phyloP scores from a whole-genome alignment of 2,329 filamentous ascomycete genomes.

The Herpotrichia juniperi region DNA sequence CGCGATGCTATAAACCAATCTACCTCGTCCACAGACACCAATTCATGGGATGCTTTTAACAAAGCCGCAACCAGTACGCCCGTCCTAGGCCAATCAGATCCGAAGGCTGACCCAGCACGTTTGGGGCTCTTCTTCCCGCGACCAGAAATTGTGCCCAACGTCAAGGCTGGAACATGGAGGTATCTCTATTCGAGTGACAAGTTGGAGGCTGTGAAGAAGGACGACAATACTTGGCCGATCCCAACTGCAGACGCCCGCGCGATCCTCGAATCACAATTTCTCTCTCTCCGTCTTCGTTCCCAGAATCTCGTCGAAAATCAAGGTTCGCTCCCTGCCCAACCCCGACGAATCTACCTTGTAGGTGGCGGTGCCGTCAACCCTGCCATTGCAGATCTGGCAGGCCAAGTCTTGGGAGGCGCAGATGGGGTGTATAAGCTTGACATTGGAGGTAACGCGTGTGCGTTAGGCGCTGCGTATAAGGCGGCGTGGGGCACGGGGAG shows the following conservation, averaged over 20 bases:
- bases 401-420: slow-evolving; percentile 83
- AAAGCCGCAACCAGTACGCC: slow-evolving; percentile 69
- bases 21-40: slow-evolving; percentile 42
- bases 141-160: slow-evolving; percentile 93
- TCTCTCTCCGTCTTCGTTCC: slow-evolving; percentile 87
- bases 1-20: slow-evolving; percentile 76
- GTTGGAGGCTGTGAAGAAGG: slow-evolving; percentile 30
- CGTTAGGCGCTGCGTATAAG: slow-evolving; percentile 92
- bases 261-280: slow-evolving; percentile 93
- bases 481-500: slow-evolving; percentile 90
- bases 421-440: slow-evolving; percentile 95
- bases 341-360: slow-evolving; percentile 89
- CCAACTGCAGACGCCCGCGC: slow-evolving; percentile 74
- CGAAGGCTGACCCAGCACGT: slow-evolving; percentile 67
- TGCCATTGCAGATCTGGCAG: slow-evolving; percentile 83
- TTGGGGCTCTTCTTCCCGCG: slow-evolving; percentile 94
- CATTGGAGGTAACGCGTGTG: slow-evolving; percentile 94
- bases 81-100: slow-evolving; percentile 66
- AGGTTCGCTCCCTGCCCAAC: slow-evolving; percentile 75
- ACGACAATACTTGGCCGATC: slow-evolving; percentile 55
- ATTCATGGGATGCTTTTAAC: slow-evolving; percentile 84
- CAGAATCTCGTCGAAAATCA: slow-evolving; percentile 69
- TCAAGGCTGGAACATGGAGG: slow-evolving; percentile 84
- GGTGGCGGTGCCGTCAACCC: slow-evolving; percentile 90
- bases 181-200: slow-evolving; percentile 63